phyloP scores from a whole-genome alignment of 2,329 filamentous ascomycete genomes.

The Albophoma yamanashiensis region DNA sequence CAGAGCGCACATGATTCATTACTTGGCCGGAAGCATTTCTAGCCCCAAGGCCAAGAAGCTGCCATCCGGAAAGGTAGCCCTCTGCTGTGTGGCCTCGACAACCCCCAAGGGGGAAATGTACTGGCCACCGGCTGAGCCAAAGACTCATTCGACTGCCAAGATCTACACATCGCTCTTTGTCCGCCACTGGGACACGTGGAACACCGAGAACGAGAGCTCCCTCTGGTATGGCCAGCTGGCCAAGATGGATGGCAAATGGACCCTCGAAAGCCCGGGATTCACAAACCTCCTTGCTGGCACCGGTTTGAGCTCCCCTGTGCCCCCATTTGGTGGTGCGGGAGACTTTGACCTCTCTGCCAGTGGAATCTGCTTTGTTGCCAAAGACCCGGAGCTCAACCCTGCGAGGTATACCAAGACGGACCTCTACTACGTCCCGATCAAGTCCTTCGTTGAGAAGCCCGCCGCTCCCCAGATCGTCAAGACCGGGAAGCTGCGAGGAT shows the following conservation, averaged over 20 bases:
- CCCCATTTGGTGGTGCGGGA: conserved; percentile 67
- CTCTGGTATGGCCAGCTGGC: conserved; percentile 62
- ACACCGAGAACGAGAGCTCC: conserved; percentile 55
- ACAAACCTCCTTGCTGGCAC: conserved; percentile 55
- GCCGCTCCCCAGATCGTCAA: conserved; percentile 37
- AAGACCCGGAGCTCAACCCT: conserved; percentile 59
- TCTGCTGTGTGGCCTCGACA: conserved; percentile 53
- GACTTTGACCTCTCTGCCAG: conserved; percentile 65
- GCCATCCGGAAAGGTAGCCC: conserved; percentile 35
- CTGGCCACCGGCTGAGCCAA: conserved; percentile 50
- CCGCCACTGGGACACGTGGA: conserved; percentile 75
- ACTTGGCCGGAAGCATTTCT: conserved; percentile 42
- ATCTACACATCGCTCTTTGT: conserved; percentile 69
- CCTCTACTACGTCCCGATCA: conserved; percentile 61
- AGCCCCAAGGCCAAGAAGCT: conserved; percentile 48
- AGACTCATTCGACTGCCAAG: conserved; percentile 52
- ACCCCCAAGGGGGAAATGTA: conserved; percentile 59
- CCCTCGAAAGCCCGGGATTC: conserved; percentile 33
- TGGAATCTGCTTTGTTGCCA: conserved; percentile 64
- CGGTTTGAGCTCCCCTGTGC: conserved; percentile 54
- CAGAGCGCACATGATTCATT: conserved; percentile 33
- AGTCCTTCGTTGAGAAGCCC: conserved; percentile 46
- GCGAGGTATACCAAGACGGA: conserved; percentile 74
- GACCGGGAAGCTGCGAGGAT: conserved; percentile 51
- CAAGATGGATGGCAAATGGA: conserved; percentile 28